Conservation (phyloP, 306 rosid genomes). For the Cicer cuneatum region DNA sequence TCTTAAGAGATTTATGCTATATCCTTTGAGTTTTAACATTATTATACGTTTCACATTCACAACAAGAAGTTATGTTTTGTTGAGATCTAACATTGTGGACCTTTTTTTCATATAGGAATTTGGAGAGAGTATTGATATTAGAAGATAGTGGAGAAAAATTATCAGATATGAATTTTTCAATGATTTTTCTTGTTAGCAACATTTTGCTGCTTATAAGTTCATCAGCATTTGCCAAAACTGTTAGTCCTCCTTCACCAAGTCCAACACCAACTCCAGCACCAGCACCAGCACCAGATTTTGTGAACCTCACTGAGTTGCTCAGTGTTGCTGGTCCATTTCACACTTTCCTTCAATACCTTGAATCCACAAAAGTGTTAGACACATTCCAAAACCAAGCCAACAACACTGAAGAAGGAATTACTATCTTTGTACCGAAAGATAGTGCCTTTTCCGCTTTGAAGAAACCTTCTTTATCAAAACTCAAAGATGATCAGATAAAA, state of each 20-base stretch:
- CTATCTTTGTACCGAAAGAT: slow-evolving; percentile 86
- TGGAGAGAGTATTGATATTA: slow-evolving; percentile 53
- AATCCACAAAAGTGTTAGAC: slow-evolving; percentile 83
- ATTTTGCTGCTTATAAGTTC: slow-evolving; percentile 59
- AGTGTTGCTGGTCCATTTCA: slow-evolving; percentile 89
- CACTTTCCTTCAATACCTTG: slow-evolving; percentile 71
- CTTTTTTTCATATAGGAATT: slow-evolving; percentile 63
- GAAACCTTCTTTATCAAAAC: slow-evolving; percentile 69
- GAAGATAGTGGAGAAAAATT: slow-evolving; percentile 3
- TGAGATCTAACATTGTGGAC: slow-evolving; percentile 47
- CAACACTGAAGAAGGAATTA: slow-evolving; percentile 86
- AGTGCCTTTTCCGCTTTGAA: slow-evolving; percentile 64
- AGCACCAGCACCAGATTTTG: slow-evolving; percentile 73
- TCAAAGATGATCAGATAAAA: slow-evolving; percentile 72
- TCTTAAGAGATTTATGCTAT: too few species aligned
- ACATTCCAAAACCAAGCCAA: slow-evolving; percentile 96
- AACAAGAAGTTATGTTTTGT: background rate
- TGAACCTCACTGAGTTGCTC: slow-evolving; percentile 79
- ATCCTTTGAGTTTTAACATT: background rate
- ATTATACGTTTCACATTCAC: slow-evolving; percentile 2
- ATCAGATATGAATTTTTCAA: slow-evolving; percentile 59
- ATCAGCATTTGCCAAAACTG: slow-evolving; percentile 68
- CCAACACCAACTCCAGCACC: slow-evolving; percentile 95
- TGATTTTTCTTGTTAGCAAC: slow-evolving; percentile 55
- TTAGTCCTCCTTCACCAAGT: slow-evolving; percentile 57